Conservation (phyloP, 306 rosid species). For the Vigna unguiculata region DNA sequence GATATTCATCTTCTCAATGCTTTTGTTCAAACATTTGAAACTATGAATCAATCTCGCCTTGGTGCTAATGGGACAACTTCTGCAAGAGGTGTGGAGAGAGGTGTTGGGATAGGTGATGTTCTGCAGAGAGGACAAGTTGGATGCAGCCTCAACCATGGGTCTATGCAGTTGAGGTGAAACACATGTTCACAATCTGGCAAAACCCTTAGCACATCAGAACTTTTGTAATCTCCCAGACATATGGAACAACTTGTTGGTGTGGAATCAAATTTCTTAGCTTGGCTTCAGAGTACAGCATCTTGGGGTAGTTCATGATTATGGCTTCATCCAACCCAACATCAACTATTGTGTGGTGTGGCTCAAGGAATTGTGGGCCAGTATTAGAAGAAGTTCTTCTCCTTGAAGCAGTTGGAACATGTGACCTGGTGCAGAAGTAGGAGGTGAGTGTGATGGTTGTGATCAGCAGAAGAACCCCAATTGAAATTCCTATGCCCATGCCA, state of each 20-base stretch:
- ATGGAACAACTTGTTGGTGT: constrained; percentile 77
- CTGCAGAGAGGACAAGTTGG: constrained; percentile 95
- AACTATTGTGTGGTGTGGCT: constrained; percentile 53
- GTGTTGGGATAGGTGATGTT: constrained; percentile 90
- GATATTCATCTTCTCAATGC: too few relatives aligned
- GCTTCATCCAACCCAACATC: constrained; percentile 79
- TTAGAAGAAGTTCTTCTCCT: constrained; percentile 28
- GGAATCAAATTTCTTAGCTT: constrained; percentile 57
- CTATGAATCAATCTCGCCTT: constrained; percentile 52
- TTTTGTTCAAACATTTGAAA: too few relatives aligned
- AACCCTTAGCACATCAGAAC: constrained; percentile 59
- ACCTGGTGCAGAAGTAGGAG: constrained; percentile 78
- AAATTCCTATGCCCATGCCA: constrained; percentile 87
- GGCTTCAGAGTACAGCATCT: constrained; percentile 73
- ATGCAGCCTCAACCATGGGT: constrained; percentile 84
- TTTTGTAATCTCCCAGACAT: constrained; percentile 81
- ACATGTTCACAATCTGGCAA: constrained; percentile 87
- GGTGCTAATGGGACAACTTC: constrained; percentile 87
- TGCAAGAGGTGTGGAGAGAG: constrained; percentile 87
- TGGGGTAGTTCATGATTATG: constrained; percentile 72
- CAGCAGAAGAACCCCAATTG: constrained; percentile 81
- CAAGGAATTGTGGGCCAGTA: constrained; percentile 16
- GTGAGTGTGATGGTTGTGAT: constrained; percentile 87
- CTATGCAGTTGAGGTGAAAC: constrained; percentile 78
- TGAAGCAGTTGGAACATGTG: constrained; percentile 30